Evolutionary conservation across 441 rosid species (phyloP).

Genomic region (Adansonia rubrostipa): DNA sequence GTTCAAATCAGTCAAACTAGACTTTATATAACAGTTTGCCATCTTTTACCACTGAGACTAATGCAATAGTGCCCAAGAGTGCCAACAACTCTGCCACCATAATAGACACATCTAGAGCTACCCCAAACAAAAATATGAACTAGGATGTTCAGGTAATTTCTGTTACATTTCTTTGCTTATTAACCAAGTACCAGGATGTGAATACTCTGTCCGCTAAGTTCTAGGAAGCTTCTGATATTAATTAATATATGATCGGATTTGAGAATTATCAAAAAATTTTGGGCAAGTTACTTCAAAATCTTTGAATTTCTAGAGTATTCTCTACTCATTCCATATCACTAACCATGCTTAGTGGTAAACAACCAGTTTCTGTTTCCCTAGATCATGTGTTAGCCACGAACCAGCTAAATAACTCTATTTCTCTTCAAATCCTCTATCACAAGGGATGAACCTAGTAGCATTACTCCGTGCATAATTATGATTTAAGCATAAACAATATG

Average conservation of each 20-base stretch:
- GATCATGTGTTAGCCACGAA: not conserved
- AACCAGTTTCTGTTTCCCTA: not conserved
- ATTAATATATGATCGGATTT: not conserved
- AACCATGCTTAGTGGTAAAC: not conserved
- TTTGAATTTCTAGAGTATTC: not conserved
- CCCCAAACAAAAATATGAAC: not conserved
- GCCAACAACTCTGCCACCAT: not conserved
- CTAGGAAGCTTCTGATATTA: not conserved
- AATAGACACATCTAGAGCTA: not conserved
- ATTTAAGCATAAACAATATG: not conserved
- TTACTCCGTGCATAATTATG: not conserved
- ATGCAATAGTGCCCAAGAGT: not conserved
- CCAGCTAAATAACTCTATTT: not conserved
- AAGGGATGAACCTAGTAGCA: not conserved
- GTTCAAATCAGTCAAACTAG: slow-evolving; percentile 11
- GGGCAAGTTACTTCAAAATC: not conserved
- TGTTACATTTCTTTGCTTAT: not conserved
- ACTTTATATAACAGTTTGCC: not conserved
- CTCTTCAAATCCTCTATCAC: not conserved
- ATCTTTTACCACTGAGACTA: not conserved
- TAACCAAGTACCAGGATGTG: not conserved
- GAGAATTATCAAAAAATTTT: not conserved
- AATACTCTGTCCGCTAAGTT: slow-evolving; percentile 5
- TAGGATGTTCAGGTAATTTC: not conserved
- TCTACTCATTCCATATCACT: not conserved